A percentile compares a stretch with the other conserved stretches of the same genome.
phyloP scores from a whole-genome alignment of 495 filamentous ascomycete genomes.

The Aspergillus steynii region DNA sequence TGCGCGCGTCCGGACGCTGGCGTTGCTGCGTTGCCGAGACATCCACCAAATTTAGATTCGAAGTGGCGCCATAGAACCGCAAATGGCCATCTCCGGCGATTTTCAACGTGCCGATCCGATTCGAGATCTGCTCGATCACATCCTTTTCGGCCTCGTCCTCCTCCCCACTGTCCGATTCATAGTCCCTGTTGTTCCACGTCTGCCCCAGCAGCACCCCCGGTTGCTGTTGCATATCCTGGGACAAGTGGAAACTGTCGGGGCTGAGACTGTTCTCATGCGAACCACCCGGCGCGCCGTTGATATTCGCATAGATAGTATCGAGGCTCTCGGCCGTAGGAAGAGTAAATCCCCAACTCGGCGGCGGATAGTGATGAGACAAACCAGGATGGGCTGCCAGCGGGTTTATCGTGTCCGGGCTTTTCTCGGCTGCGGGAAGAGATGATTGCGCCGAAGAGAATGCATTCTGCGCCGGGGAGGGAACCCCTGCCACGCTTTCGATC shows the following conservation, averaged over 20 bases:
- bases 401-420: slow-evolving; percentile 21
- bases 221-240: slow-evolving; percentile 39
- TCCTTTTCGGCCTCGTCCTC: slow-evolving; percentile 47
- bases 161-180: slow-evolving; percentile 44
- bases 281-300: slow-evolving; percentile 23
- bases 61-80: slow-evolving; percentile 50
- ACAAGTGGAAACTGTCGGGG: slow-evolving; percentile 33
- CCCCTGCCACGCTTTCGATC: slow-evolving; percentile 10
- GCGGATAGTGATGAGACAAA: slow-evolving; percentile 26
- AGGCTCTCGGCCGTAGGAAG: slow-evolving; percentile 46
- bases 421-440: slow-evolving; percentile 20
- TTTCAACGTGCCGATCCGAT: slow-evolving; percentile 50
- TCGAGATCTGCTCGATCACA: slow-evolving; percentile 46
- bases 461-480: slow-evolving; percentile 19
- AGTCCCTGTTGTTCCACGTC: slow-evolving; percentile 21
- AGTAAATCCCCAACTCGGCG: slow-evolving; percentile 40
- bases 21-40: slow-evolving; percentile 47
- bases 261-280: slow-evolving; percentile 29
- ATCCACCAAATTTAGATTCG: slow-evolving; percentile 50
- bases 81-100: slow-evolving; percentile 51
- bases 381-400: slow-evolving; percentile 28
- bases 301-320: slow-evolving; percentile 41
- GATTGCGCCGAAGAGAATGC: slow-evolving; percentile 11
- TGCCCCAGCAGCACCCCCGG: slow-evolving; percentile 29
- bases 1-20: slow-evolving; percentile 52